Percentiles rank a stretch among this genome's conserved stretches.
Evolutionary conservation across 2,329 filamentous ascomycete species (phyloP).

Genomic region (Colletotrichum lupini): DNA sequence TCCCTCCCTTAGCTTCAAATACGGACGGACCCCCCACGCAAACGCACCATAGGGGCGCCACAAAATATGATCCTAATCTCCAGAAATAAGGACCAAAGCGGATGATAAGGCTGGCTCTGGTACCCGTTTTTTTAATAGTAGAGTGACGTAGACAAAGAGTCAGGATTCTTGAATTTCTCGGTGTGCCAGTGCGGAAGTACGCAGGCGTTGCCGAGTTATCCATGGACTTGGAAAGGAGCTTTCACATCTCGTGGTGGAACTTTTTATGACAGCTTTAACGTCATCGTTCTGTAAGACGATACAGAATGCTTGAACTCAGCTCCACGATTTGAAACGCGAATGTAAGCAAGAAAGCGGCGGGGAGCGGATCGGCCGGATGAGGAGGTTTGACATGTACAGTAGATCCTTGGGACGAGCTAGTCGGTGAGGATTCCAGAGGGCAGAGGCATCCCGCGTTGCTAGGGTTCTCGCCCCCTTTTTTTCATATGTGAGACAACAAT

Average conservation of each 20-base stretch:
- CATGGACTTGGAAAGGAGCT: neutral
- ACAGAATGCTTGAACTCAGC: too few species aligned
- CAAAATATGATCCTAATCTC: constrained; percentile 25
- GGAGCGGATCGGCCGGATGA: too few species aligned
- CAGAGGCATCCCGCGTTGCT: too few species aligned
- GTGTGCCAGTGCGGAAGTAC: neutral
- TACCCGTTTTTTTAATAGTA: neutral
- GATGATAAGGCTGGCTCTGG: neutral
- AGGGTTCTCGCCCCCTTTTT: too few species aligned
- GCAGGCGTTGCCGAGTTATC: neutral
- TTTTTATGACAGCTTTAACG: too few species aligned
- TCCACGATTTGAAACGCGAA: too few species aligned
- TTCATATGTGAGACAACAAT: too few species aligned
- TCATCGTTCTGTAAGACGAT: too few species aligned
- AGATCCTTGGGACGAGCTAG: too few species aligned
- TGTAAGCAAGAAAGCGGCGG: too few species aligned
- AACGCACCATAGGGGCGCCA: constrained; percentile 25
- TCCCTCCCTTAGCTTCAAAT: constrained; percentile 31
- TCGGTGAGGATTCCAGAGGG: too few species aligned
- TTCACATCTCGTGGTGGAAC: neutral
- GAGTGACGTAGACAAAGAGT: neutral
- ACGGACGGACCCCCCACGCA: constrained; percentile 8
- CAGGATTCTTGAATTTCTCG: neutral
- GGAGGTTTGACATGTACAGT: too few species aligned
- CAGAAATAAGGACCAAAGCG: neutral